These are phyloP conservation scores for Daldinia vernicosa DNA, from an alignment of 495 filamentous ascomycete species.

Conservation along the genomic window DNA sequence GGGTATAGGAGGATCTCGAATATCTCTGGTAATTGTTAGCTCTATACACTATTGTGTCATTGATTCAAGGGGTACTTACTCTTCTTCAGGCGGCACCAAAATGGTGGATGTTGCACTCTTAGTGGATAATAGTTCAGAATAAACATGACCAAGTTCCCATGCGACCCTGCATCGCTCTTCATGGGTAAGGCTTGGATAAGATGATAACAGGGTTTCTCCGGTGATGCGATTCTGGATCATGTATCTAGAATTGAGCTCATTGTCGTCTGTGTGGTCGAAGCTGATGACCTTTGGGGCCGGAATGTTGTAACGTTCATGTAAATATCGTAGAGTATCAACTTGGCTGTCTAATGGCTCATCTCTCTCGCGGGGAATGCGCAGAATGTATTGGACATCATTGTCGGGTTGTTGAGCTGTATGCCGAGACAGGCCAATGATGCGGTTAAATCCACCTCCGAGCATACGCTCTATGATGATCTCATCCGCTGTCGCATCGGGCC, in stretches of 20 bases:
- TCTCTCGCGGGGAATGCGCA: slow-evolving; percentile 14
- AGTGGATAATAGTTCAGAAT: neutral
- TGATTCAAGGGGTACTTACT: neutral
- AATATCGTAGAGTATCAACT: neutral
- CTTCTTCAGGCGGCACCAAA: neutral
- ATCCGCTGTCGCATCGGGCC: slow-evolving; percentile 17
- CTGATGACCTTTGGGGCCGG: neutral
- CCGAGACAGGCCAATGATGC: slow-evolving; percentile 7
- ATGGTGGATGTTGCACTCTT: neutral
- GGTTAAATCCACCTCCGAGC: slow-evolving; percentile 8
- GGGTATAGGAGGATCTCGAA: neutral
- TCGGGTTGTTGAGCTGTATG: neutral
- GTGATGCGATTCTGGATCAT: slow-evolving; percentile 14
- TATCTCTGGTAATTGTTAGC: neutral
- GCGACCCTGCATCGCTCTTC: slow-evolving; percentile 10
- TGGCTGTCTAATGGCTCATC: neutral
- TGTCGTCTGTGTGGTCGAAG: slow-evolving; percentile 2
- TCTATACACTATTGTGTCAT: no score
- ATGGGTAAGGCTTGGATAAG: slow-evolving; percentile 7
- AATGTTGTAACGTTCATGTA: neutral
- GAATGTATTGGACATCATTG: neutral
- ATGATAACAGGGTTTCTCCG: neutral
- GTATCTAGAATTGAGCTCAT: slow-evolving; percentile 4
- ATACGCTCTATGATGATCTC: slow-evolving; percentile 16
- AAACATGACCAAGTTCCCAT: slow-evolving; percentile 12